Base-by-base conservation (phyloP, 176 grass and related monocot genomes). In the Bothriochloa decipiens region DNA sequence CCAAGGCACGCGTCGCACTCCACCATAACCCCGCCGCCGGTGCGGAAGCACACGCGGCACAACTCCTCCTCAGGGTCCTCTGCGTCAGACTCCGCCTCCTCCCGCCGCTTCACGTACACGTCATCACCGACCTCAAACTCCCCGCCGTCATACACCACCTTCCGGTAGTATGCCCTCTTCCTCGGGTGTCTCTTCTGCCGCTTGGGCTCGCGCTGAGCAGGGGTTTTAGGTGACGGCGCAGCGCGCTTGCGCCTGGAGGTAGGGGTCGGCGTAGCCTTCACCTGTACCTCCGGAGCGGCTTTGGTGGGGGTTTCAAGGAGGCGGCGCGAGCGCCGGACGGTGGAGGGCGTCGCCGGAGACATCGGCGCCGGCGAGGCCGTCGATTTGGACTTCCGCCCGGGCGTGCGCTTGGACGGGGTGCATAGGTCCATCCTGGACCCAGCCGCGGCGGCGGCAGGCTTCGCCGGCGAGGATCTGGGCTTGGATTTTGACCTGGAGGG, bases 1-100 rank as follows among this genome's bases (percentile, higher is more conserved):
- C 96, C 96, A 3, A 98, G 91, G 82, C 96, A 98, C 10, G 87
- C 89, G 22, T 98, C 96, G 63, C 96, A 98, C 70, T 98, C 96
- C 63, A 98, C 89, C 93, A 98, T 94, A 45, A 95, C 83, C 27
- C 79, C 83, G 41, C 86, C 55, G 15, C 87, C 78, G 55, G 85
- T 13, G 50, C 85, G 86, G 77, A 95, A 98, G 83, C 93, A 98
- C 39, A 94, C 83, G 52, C 87, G 89, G 77, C 96, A 98, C 46
- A 78, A 89, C 81, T 98, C 96, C 47, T 61, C 76, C 58, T 92
- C 91, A 0, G 86, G 87, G 1, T 98, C 93, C 35, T 95, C 96
- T 5, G 79, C 74, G 42, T 93, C 96, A 11, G 89, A 98, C 32
- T 92, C 96, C 35, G 76, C 32, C 3, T 71, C 87, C 76, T 94